Evolutionary conservation across 2,329 filamentous ascomycete genomes (phyloP), one percentile per base, ranked within the genome.

Genomic region (Emmonsiellopsis sp.): DNA sequence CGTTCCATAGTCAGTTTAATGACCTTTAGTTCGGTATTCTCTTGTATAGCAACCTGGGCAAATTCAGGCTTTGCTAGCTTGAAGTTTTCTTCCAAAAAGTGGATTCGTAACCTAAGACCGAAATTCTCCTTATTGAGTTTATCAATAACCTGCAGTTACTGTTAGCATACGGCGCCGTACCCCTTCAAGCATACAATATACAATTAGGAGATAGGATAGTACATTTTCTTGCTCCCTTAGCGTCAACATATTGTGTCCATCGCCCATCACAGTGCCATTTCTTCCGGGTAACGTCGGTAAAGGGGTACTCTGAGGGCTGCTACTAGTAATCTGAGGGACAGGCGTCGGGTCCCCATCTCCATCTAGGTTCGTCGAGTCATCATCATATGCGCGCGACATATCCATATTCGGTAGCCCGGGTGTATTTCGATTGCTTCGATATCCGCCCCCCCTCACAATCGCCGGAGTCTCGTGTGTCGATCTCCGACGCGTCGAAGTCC

Each of bases 91-190:
- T 98, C 90, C 53, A 98, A 79, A 68, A 95, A 98, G 69, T 97
- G 90, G 51, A 97, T 95, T 70, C 95, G 96, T 61, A 97, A 80
- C 71, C 97, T 97, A 52, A 98, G 77, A 27, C 89, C 89, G 66
- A 97, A 98, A 66, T 98, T 98, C 66, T 97, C 93, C 74, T 98
- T 98, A 66, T 96, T 90, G 62, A 98, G 92, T 65, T 88, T 88
- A 72, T 96, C 88, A 61, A 98, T 92, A 60, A 83, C 82, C 77
- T 82, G 56, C 17, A 17, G 44, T 31, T 13, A 52, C 7, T 34
- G 42, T 55, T 31, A 56, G 43, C 17, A 42, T 40, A 11, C 31
- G 11, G 17, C 1, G 17, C 17, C 17, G 17, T 17, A 17, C 17
- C 17, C 17, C 17, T 17, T 17, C 17, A 17, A 17, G 17, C n/a